Conservation (phyloP, 148 eudicot species). For the Rhododendron kiyosumense region DNA sequence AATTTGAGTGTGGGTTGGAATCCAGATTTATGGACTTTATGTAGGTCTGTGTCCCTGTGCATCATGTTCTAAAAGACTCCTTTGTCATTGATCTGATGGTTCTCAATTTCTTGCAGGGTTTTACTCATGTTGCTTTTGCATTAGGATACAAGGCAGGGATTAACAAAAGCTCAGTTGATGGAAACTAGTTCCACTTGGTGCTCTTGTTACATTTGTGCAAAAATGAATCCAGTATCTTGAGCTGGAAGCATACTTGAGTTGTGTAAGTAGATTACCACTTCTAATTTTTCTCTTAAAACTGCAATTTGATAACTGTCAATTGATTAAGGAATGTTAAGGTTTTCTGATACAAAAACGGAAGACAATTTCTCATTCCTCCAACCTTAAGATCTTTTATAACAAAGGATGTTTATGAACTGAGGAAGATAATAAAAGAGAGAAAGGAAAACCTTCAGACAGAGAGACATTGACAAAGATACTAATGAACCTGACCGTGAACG, state of each 20-base stretch:
- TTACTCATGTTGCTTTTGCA: constrained; percentile 61
- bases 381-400: constrained; percentile 61
- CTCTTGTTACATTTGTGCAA: constrained; percentile 60
- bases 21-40: neutral
- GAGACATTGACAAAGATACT: constrained; percentile 37
- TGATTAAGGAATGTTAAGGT: constrained; percentile 12
- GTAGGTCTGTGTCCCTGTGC: neutral
- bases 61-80: no score
- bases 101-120: constrained; percentile 32
- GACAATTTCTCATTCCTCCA: constrained; percentile 60
- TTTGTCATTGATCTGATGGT: neutral
- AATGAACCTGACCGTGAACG: constrained; percentile 25
- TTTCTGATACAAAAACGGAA: constrained; percentile 41
- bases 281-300: neutral
- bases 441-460: constrained; percentile 27
- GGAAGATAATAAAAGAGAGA: constrained; percentile 45
- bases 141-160: constrained; percentile 64
- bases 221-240: constrained; percentile 68
- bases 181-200: constrained; percentile 68
- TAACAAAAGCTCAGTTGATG: constrained; percentile 49
- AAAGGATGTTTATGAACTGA: constrained; percentile 57
- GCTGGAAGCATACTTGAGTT: constrained; percentile 56
- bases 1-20: neutral
- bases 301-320: neutral
- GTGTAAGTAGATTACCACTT: constrained; percentile 31